phyloP scores from a whole-genome alignment of 257 asterid genomes.

The Knoxia roxburghii region DNA sequence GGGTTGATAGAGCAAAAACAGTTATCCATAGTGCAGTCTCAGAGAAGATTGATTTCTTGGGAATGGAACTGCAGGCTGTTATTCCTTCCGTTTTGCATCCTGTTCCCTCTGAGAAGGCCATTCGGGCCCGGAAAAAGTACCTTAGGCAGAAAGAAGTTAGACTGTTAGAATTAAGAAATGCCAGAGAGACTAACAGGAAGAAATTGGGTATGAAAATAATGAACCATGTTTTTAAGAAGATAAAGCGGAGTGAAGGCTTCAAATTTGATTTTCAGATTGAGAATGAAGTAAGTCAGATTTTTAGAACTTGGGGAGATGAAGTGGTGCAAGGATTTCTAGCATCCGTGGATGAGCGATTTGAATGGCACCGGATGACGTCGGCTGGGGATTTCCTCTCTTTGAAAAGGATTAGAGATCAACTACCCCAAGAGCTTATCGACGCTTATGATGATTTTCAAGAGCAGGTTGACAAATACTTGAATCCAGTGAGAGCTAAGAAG shows the following conservation, averaged over 20 bases:
- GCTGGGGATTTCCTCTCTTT: slow-evolving; percentile 76
- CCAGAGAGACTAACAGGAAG: slow-evolving; percentile 76
- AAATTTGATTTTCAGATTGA: slow-evolving; percentile 52
- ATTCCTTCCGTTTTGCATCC: slow-evolving; percentile 75
- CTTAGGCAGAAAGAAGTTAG: slow-evolving; percentile 78
- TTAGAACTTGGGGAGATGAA: slow-evolving; percentile 77
- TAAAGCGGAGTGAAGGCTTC: slow-evolving; percentile 50
- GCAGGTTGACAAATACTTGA: slow-evolving; percentile 66
- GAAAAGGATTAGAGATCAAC: slow-evolving; percentile 61
- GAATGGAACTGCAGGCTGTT: slow-evolving; percentile 95
- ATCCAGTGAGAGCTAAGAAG: slow-evolving; percentile 58
- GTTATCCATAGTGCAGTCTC: slow-evolving; percentile 80
- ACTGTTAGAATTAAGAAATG: slow-evolving; percentile 65
- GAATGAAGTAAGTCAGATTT: slow-evolving; percentile 51
- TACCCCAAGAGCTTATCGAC: slow-evolving; percentile 69
- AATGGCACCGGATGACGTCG: slow-evolving; percentile 70
- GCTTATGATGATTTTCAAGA: slow-evolving; percentile 68
- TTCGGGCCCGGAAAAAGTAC: slow-evolving; percentile 79
- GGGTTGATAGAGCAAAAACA: slow-evolving; percentile 48
- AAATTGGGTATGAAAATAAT: slow-evolving; percentile 68
- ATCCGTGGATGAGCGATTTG: slow-evolving; percentile 69
- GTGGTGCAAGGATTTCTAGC: slow-evolving; percentile 49
- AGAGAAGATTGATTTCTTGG: slow-evolving; percentile 80
- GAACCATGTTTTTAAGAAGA: slow-evolving; percentile 55
- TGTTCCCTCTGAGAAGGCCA: slow-evolving; percentile 69